Evolutionary conservation across 2,329 filamentous ascomycete genomes (phyloP), one percentile per base, ranked within the genome.

Genomic region (Stachybotrys chartarum): DNA sequence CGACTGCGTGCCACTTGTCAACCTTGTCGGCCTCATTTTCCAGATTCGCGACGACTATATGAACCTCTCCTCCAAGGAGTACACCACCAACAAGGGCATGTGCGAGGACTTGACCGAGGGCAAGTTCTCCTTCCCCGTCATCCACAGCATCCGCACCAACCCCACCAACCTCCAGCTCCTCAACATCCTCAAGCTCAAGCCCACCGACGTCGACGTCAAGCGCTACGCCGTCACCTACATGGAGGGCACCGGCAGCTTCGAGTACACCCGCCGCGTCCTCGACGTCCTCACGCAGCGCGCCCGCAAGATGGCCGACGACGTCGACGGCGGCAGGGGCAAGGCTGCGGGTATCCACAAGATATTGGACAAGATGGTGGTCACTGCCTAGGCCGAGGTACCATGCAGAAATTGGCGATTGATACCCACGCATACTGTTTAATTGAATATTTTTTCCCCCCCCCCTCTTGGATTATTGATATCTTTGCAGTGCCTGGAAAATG

Each of bases 91-190:
- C 72, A 97, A 97, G 76, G 94, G 93, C 52, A 82, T 96, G 63
- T 96, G 90, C 71, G 93, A 97, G 75, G 94, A 97, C 72, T 75
- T 97, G 63, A 97, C 91, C 1, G 94, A 97, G 75, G 93, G 93
- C 60, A 97, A 97, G 78, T 97, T 97, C 76, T 93, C 88, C 30
- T 97, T 97, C 69, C 91, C 92, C 46, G 86, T 97, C 65, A 96
- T 97, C 65, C 93, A 97, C 75, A 88, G 88, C 69, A 95, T 97
- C 63, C 88, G 90, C 57, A 76, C 87, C 57, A 83, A 91, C 67
- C 89, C 83, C 17, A 73, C 76, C 32, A 89, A 91, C 67, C 78
- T 88, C 62, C 87, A 95, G 65, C 81, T 99, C 55, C 82, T 97
- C 70, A 96, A 94, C 67, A 97, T 97, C 55, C 78, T 97, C 47